A percentile compares a stretch with the other conserved stretches of the same genome.
Evolutionary conservation across 305 asterid species (phyloP).

Genomic region (Solanum aculeatissimum): DNA sequence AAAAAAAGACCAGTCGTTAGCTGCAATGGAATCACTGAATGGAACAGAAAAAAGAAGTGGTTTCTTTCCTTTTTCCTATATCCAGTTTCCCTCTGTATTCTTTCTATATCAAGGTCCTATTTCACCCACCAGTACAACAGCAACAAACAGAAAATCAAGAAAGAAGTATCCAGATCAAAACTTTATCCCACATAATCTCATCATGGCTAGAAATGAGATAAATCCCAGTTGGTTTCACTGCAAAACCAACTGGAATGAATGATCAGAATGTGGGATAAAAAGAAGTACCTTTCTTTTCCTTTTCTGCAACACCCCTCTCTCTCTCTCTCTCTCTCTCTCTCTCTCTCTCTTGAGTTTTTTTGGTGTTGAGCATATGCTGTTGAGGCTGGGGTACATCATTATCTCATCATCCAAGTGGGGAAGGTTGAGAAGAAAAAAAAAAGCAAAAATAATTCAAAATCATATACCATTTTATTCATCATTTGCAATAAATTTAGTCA

Average conservation of each 20-base stretch:
- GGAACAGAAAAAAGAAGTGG: slow-evolving; percentile 9
- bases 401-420: slow-evolving; percentile 56
- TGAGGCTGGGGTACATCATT: slow-evolving; percentile 53
- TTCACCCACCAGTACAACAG: slow-evolving; percentile 9
- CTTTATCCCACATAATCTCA: slow-evolving; percentile 21
- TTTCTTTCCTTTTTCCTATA: slow-evolving; percentile 1
- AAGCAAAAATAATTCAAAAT: background rate
- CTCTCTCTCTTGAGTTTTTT: background rate
- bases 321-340: slow-evolving; percentile 4
- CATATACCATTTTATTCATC: slow-evolving; percentile 8
- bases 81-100: slow-evolving; percentile 2
- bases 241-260: slow-evolving; percentile 66
- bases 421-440: slow-evolving; percentile 4
- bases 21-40: slow-evolving; percentile 23
- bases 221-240: slow-evolving; percentile 42
- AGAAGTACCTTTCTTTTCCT: slow-evolving; percentile 16
- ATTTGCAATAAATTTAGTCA: background rate
- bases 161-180: slow-evolving; percentile 19
- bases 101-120: background rate
- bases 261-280: slow-evolving; percentile 29
- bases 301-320: background rate
- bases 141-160: background rate
- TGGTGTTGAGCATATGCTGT: slow-evolving; percentile 18
- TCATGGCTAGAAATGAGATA: slow-evolving; percentile 14
- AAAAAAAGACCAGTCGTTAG: slow-evolving; percentile 6